A percentile compares a stretch with the other conserved stretches of the same genome.
Evolutionary conservation across 257 asterid genomes (phyloP).

Genomic region (Vinca minor): DNA sequence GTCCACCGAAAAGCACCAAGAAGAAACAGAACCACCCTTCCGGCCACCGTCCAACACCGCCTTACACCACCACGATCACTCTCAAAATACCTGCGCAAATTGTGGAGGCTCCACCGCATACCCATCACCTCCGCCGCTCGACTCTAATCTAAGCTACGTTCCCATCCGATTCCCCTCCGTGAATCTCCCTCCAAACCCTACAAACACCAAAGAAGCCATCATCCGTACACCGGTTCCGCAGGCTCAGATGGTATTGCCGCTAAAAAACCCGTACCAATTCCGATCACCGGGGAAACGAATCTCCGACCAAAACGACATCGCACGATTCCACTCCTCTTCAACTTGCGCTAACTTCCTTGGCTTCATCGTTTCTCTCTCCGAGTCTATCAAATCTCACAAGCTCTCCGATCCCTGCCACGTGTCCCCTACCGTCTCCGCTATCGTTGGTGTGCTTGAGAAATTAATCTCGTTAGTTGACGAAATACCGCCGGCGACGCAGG

Average conservation of each 20-base stretch:
- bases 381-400: constrained; percentile 53
- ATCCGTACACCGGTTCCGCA: constrained; percentile 91
- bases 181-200: constrained; percentile 55
- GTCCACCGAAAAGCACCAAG: background rate
- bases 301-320: constrained; percentile 54
- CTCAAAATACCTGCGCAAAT: constrained; percentile 35
- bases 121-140: constrained; percentile 58
- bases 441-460: constrained; percentile 35
- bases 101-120: constrained; percentile 67
- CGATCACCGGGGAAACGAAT: constrained; percentile 45
- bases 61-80: constrained; percentile 12
- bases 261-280: constrained; percentile 55
- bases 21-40: background rate
- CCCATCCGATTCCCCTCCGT: constrained; percentile 90
- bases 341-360: constrained; percentile 61
- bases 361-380: constrained; percentile 66
- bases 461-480: constrained; percentile 50
- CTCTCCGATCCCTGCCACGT: constrained; percentile 63
- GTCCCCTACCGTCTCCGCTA: constrained; percentile 37
- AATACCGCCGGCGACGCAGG: constrained; percentile 61
- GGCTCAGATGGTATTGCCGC: constrained; percentile 40
- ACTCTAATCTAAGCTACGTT: constrained; percentile 60
- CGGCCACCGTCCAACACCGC: constrained; percentile 15
- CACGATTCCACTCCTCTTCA: constrained; percentile 45
- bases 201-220: constrained; percentile 61